phyloP scores from a whole-genome alignment of 2,329 filamentous ascomycete genomes.

The Fusarium verticillioides region DNA sequence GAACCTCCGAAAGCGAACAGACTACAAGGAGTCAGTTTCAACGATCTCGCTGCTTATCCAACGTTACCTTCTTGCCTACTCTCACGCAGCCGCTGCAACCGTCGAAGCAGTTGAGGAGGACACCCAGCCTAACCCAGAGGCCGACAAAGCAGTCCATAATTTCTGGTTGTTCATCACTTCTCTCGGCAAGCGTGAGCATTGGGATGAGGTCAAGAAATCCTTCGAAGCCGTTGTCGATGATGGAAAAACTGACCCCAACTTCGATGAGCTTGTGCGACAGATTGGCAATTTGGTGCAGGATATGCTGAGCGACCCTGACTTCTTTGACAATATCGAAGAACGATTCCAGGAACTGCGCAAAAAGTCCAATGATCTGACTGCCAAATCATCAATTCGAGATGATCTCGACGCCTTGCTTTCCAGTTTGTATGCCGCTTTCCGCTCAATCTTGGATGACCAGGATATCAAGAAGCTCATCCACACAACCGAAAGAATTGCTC shows the following conservation, averaged over 20 bases:
- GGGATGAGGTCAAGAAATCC: slow-evolving; percentile 77
- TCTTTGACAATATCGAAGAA: slow-evolving; percentile 78
- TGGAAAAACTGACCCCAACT: slow-evolving; percentile 80
- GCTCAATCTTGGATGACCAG: slow-evolving; percentile 75
- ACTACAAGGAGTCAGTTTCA: slow-evolving; percentile 89
- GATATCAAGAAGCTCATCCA: slow-evolving; percentile 76
- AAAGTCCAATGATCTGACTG: slow-evolving; percentile 71
- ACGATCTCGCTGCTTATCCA: slow-evolving; percentile 80
- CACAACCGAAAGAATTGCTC: slow-evolving; percentile 74
- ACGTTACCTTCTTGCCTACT: slow-evolving; percentile 82
- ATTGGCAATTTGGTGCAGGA: slow-evolving; percentile 80
- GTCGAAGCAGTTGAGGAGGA: slow-evolving; percentile 75
- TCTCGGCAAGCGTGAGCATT: slow-evolving; percentile 79
- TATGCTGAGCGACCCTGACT: slow-evolving; percentile 85
- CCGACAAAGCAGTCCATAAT: slow-evolving; percentile 79
- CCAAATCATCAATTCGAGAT: slow-evolving; percentile 73
- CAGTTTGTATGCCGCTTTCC: slow-evolving; percentile 74
- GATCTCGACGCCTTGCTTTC: slow-evolving; percentile 79
- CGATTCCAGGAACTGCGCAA: slow-evolving; percentile 62
- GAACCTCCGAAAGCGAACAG: slow-evolving; percentile 78
- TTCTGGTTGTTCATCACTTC: slow-evolving; percentile 84
- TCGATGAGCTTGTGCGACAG: slow-evolving; percentile 80
- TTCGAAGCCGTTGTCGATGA: slow-evolving; percentile 79
- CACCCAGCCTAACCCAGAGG: slow-evolving; percentile 76
- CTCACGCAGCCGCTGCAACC: slow-evolving; percentile 75